Evolutionary conservation across 371 early-diverging fungal species (phyloP), one percentile per base, ranked within the genome.

Genomic region (Syncephalastrum racemosum): DNA sequence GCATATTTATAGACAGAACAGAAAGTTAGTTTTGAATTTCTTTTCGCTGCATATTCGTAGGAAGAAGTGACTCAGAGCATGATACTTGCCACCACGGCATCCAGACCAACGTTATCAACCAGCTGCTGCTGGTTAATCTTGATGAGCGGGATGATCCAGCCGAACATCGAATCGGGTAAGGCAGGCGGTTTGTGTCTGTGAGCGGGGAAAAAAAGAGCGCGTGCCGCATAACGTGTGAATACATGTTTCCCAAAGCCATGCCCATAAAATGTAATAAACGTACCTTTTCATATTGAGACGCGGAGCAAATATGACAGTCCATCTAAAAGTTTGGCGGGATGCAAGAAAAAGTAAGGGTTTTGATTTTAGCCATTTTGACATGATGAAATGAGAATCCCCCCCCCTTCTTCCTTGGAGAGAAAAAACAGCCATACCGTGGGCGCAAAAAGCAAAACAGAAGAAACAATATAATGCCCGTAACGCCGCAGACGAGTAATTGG

Each of bases 71-170:
- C 31, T 8, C 5, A 10, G 36, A 31, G 12, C 10, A 12, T 39
- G 6, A 31, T 36, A 24, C 58, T 66, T 70, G 74, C 80, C 71
- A 88, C 71, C 23, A 85, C 82, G 6, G 88, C 86, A 61, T 88
- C 88, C 19, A 88, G 63, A 14, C 88, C 88, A 31, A 86, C 81
- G 49, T 82, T 78, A 20, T 79, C 62, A 18, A 84, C 56, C 55
- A 84, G 66, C 23, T 81, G 81, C 39, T 73, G 74, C 36, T 83
- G 73, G 10, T 72, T 53, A 25, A 81, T 74, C 36, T 70, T 70
- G 13, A 84, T 23, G 18, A 86, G 56, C 16, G 85, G 81, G 15
- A 75, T 63, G 44, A 86, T 77, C 87, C 87, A 86, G 16, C 85
- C 85, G 59, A 86, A 78, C 42, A 84, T 70, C 1, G 81, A 71